Base-by-base conservation (phyloP, 768 basidiomycete species). In the Albatrellus ellisii region DNA sequence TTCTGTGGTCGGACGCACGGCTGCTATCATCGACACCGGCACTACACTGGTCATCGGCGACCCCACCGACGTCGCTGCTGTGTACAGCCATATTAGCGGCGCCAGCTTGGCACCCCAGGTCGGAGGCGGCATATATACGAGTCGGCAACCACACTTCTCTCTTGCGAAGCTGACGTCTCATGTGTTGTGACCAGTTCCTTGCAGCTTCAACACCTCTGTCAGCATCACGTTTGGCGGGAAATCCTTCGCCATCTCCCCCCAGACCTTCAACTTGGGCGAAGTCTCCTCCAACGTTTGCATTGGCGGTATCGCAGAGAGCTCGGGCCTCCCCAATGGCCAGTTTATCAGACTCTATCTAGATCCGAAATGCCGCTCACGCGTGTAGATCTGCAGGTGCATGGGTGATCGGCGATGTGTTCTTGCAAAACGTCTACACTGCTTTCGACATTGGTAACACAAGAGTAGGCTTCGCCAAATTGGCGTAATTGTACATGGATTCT, bases 31-130 rank as follows among this genome's bases (percentile, higher is more conserved):
- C 33, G 57, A 57, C 43, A 49, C 44, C 46, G 57, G 59, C 18
- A 60, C 59, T 2, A 60, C 59, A n/a, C 50, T 59, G 37, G 51
- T 59, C 45, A 49, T 57, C 44, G 58, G 55, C 5, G 52, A 52
- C 28, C 40, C 51, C 0, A 31, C 35, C 8, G 42, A 44, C 11
- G 59, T 58, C 6, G 38, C 40, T 24, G 26, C 37, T 2, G 44
- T 62, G 42, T 62, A 60, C 45, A 31, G 41, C 18, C 28, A 18
- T 21, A 53, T 61, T 33, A 57, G 57, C 4, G 60, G 56, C 26
- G 45, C 44, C 6, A 38, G 48, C 2, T 27, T 33, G 8, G 22
- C 46, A 14, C 6, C 20, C 12, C 9, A 36, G 17, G 53, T 45
- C 31, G 53, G 53, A 27, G 36, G 42, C 1, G 55, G 56, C 10